These are phyloP conservation scores for Cladochytrium replicatum DNA, from an alignment of 192 early-diverging fungal species.

Conservation along the genomic window DNA sequence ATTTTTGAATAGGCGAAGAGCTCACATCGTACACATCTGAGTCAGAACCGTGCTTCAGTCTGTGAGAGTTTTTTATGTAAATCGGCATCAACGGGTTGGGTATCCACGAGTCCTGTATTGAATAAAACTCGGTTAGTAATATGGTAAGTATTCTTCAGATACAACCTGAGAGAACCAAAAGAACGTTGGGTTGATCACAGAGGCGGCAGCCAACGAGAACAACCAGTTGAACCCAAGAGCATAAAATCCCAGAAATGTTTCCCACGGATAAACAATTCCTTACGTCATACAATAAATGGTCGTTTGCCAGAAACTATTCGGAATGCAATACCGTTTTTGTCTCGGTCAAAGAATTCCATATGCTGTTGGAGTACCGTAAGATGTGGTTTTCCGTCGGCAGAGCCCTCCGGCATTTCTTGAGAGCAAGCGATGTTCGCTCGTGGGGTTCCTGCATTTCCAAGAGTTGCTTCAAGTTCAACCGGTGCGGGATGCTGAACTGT, in stretches of 20 bases:
- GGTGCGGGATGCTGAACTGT: too few species aligned
- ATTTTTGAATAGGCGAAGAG: too few species aligned
- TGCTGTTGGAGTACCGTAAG: slow-evolving; percentile 40
- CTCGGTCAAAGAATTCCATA: slow-evolving; percentile 36
- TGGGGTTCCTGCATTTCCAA: too few species aligned
- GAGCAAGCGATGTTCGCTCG: slow-evolving; percentile 6
- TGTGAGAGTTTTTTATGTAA: slow-evolving; percentile 34
- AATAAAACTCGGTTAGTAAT: not conserved
- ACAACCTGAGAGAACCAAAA: slow-evolving; percentile 23
- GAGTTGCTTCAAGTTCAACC: too few species aligned
- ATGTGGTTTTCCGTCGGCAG: slow-evolving; percentile 5
- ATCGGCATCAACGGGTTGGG: slow-evolving; percentile 39
- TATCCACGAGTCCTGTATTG: slow-evolving; percentile 21
- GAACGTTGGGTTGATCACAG: slow-evolving; percentile 31
- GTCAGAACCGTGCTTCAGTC: slow-evolving; percentile 43
- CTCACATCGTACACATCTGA: slow-evolving; percentile 31
- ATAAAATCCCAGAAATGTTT: slow-evolving; percentile 24
- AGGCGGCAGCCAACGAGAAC: slow-evolving; percentile 20
- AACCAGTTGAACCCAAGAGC: slow-evolving; percentile 34
- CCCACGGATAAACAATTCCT: slow-evolving; percentile 14
- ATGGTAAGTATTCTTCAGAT: too few species aligned
- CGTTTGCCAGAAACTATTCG: slow-evolving; percentile 19
- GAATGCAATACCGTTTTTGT: slow-evolving; percentile 28
- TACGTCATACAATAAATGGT: too few species aligned
- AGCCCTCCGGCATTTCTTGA: slow-evolving; percentile 11